Conservation (phyloP, 768 basidiomycete genomes). For the Boletus sp. region DNA sequence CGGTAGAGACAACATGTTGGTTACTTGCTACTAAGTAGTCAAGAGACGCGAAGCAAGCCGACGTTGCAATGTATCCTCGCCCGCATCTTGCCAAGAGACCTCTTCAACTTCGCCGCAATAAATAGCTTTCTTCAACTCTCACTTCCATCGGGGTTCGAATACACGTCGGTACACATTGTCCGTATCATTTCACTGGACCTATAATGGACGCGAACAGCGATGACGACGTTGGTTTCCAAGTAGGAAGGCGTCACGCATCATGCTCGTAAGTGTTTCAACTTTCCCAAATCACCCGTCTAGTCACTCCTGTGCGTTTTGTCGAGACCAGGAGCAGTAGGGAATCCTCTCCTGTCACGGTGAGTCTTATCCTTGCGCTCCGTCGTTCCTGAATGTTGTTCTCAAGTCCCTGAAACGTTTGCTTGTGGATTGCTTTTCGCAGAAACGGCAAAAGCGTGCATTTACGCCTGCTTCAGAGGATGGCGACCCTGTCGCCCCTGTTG, state of each 20-base stretch:
- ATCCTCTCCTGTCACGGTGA: slow-evolving; percentile 49
- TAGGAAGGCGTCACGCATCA: slow-evolving; percentile 38
- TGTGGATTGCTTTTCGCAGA: slow-evolving; percentile 25
- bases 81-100: neutral
- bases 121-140: neutral
- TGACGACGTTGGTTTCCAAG: slow-evolving; percentile 23
- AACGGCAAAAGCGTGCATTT: slow-evolving; percentile 46
- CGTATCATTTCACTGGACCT: neutral
- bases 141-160: neutral
- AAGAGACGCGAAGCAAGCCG: neutral
- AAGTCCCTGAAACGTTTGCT: neutral
- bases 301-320: slow-evolving; percentile 7
- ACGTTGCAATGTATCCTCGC: slow-evolving; percentile 12
- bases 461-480: slow-evolving; percentile 55
- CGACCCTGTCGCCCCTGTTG: slow-evolving; percentile 37
- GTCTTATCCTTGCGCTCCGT: slow-evolving; percentile 15
- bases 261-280: slow-evolving; percentile 29
- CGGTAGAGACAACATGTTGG: neutral
- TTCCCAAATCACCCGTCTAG: neutral
- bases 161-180: neutral
- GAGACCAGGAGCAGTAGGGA: slow-evolving; percentile 54
- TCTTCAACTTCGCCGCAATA: neutral
- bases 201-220: slow-evolving; percentile 18
- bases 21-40: neutral
- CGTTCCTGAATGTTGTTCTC: neutral